phyloP scores from a whole-genome alignment of 2,329 filamentous ascomycete genomes.

The Keithomyces neogunnii region DNA sequence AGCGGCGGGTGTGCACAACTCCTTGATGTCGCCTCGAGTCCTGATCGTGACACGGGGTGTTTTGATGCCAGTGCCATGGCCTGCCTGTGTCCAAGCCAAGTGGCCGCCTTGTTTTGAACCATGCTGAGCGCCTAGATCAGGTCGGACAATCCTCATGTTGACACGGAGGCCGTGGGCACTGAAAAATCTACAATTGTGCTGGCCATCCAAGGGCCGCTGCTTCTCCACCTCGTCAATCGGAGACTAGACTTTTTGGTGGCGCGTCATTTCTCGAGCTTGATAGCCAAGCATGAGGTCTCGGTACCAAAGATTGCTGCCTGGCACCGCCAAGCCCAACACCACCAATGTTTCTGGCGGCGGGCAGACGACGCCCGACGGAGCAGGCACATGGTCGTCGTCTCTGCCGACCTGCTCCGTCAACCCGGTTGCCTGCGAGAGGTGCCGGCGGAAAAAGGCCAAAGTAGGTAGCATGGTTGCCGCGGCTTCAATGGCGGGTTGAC shows the following conservation, averaged over 20 bases:
- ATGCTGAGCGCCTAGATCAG: no score
- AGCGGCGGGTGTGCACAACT: background rate
- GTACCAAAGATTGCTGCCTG: background rate
- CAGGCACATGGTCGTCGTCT: background rate
- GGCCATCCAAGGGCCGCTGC: no score
- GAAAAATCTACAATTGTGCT: no score
- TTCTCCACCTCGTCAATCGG: background rate
- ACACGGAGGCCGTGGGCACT: no score
- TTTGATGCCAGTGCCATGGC: no score
- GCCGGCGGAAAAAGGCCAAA: background rate
- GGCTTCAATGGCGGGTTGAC: background rate
- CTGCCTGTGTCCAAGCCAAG: no score
- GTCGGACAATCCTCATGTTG: no score
- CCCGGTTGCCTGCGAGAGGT: background rate
- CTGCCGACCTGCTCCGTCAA: background rate
- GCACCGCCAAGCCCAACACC: background rate
- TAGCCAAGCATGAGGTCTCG: background rate
- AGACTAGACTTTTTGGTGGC: no score
- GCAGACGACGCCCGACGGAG: background rate
- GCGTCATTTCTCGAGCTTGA: background rate
- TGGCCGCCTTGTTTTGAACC: no score
- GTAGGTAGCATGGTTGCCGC: background rate
- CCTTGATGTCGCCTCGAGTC: background rate
- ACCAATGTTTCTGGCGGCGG: background rate
- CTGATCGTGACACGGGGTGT: background rate